A percentile compares a stretch with the other conserved stretches of the same genome.
phyloP scores from a whole-genome alignment of 2,329 filamentous ascomycete genomes.

The Neonectria magnoliae region DNA sequence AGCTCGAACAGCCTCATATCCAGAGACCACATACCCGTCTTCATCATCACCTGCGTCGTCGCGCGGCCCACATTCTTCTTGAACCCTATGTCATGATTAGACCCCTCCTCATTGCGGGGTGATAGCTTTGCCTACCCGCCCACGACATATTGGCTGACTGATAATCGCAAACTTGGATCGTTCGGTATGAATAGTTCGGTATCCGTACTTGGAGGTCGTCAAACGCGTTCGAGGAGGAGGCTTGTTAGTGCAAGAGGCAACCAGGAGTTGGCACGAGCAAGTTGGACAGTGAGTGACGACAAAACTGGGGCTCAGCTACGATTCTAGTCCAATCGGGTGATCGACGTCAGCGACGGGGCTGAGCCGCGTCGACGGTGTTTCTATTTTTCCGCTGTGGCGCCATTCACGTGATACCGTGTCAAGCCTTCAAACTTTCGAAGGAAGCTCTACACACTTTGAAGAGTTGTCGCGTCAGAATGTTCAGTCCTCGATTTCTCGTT shows the following conservation, averaged over 20 bases:
- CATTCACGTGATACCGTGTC: conserved; percentile 45
- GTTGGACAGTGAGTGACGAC: conserved; percentile 44
- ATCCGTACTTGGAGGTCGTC: conserved; percentile 19
- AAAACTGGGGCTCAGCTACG: conserved; percentile 48
- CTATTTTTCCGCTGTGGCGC: conserved; percentile 20
- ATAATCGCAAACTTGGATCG: conserved; percentile 19
- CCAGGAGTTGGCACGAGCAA: conserved; percentile 33
- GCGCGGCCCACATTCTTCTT: conserved; percentile 98
- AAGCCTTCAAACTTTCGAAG: conserved; percentile 14
- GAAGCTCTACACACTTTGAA: conserved; percentile 3
- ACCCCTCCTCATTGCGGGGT: conserved; percentile 45
- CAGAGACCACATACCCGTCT: conserved; percentile 73
- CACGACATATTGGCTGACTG: conserved; percentile 68
- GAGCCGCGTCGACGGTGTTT: conserved; percentile 20
- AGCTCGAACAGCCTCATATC: no score
- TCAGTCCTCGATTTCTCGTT: conserved; percentile 72
- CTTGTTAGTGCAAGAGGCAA: conserved; percentile 28
- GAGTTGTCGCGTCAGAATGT: conserved; percentile 43
- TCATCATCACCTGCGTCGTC: conserved; percentile 99
- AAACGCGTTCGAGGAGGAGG: conserved; percentile 29
- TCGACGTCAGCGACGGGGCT: conserved; percentile 45
- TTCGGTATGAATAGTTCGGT: conserved; percentile 18
- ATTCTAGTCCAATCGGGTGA: conserved; percentile 44
- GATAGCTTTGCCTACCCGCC: conserved; percentile 64
- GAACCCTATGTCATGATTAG: conserved; percentile 52